phyloP scores from a whole-genome alignment of 257 asterid genomes.

The Rhazya stricta region DNA sequence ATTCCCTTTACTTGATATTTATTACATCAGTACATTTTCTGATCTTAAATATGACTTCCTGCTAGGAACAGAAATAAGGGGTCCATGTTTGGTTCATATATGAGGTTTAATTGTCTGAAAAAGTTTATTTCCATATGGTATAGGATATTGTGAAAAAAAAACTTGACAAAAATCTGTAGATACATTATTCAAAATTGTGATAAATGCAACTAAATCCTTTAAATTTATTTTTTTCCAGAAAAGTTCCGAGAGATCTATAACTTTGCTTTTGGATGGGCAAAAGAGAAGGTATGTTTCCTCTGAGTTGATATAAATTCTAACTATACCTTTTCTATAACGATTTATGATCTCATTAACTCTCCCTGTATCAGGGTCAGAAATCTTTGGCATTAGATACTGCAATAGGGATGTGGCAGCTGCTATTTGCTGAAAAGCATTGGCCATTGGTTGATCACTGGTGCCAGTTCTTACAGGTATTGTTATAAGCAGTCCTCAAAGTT shows the following conservation, averaged over 20 bases:
- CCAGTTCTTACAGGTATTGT: constrained; percentile 88
- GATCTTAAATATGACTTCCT: not conserved
- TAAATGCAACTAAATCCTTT: constrained; percentile 15
- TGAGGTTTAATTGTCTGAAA: not conserved
- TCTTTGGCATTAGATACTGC: constrained; percentile 98
- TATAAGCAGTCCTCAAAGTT: not conserved
- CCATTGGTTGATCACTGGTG: constrained; percentile 96
- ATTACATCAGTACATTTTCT: not conserved
- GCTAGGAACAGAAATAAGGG: not conserved
- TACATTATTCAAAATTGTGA: not conserved
- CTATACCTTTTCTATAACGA: not conserved
- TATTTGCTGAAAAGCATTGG: constrained; percentile 92
- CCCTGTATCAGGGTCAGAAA: constrained; percentile 81
- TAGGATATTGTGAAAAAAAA: no score
- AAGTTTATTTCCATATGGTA: not conserved
- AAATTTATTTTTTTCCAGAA: constrained; percentile 41
- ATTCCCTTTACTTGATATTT: not conserved
- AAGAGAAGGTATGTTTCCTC: constrained; percentile 66
- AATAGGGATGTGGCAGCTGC: constrained; percentile 98
- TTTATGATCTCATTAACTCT: not conserved
- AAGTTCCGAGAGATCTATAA: constrained; percentile 88
- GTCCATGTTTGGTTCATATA: not conserved
- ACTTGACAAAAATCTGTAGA: not conserved
- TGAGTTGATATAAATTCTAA: not conserved
- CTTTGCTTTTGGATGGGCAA: constrained; percentile 99